Conservation (phyloP, 75 land plant genomes). For the Sequoia sempervirens region DNA sequence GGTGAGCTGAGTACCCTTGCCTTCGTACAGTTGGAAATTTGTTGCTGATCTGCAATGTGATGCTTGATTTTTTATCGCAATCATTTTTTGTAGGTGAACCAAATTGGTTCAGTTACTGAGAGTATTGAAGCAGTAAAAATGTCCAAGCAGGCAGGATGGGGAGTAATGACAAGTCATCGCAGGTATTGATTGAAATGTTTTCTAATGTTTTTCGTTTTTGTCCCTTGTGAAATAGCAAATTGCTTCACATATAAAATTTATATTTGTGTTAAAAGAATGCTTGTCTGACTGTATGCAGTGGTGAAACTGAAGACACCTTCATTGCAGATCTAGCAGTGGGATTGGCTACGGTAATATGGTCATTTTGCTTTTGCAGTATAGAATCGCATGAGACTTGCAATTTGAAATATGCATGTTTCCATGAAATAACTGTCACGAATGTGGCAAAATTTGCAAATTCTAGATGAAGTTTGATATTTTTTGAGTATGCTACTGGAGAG, state of each 20-base stretch:
- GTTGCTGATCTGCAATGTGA: not conserved
- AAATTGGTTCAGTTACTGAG: too few relatives aligned
- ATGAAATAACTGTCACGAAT: too few relatives aligned
- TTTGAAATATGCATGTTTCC: too few relatives aligned
- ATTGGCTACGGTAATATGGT: too few relatives aligned
- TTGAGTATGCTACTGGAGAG: too few relatives aligned
- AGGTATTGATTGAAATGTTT: slow-evolving; percentile 28
- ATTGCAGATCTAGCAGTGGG: slow-evolving; percentile 97
- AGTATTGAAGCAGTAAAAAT: slow-evolving; percentile 99
- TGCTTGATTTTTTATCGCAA: not conserved
- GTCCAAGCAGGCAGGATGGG: slow-evolving; percentile 96
- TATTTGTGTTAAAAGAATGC: not conserved
- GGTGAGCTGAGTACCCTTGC: slow-evolving; percentile 27
- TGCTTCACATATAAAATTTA: too few relatives aligned
- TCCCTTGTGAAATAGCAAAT: not conserved
- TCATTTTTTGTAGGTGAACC: too few relatives aligned
- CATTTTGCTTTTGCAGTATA: too few relatives aligned
- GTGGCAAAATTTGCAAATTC: too few relatives aligned
- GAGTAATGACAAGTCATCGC: slow-evolving; percentile 97
- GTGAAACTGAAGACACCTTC: slow-evolving; percentile 98
- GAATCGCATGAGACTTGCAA: too few relatives aligned
- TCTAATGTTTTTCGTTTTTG: not conserved
- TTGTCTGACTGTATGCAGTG: slow-evolving; percentile 39
- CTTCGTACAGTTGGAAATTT: not conserved
- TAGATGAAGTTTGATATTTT: too few relatives aligned